Evolutionary conservation across 345 rosid species (phyloP).

Genomic region (Euclidium syriacum): DNA sequence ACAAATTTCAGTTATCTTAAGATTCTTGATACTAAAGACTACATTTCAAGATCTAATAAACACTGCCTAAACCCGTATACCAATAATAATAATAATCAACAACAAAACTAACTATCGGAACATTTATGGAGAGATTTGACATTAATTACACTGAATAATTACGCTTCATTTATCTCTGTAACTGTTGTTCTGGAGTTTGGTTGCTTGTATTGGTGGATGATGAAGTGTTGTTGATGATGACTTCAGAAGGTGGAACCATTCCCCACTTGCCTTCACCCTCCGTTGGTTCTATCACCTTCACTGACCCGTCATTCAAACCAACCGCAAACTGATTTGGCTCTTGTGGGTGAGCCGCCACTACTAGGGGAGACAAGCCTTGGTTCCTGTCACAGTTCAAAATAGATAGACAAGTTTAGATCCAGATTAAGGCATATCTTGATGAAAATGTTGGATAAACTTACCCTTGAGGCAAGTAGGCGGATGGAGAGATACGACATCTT

Average conservation of each 20-base stretch:
- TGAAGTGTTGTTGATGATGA: conserved; percentile 47
- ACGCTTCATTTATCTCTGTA: conserved; percentile 46
- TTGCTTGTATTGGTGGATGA: conserved; percentile 75
- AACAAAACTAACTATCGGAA: not conserved
- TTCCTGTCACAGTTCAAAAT: conserved; percentile 31
- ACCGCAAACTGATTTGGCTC: conserved; percentile 74
- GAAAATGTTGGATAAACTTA: conserved; percentile 27
- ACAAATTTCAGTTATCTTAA: not conserved
- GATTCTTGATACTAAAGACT: not conserved
- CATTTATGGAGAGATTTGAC: not conserved
- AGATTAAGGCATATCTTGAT: not conserved
- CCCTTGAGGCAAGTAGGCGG: conserved; percentile 59
- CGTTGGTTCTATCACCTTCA: conserved; percentile 66
- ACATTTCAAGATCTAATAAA: conserved; percentile 1
- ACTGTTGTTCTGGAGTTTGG: conserved; percentile 67
- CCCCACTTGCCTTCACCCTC: conserved; percentile 85
- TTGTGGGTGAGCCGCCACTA: conserved; percentile 70
- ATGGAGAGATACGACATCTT: conserved; percentile 66
- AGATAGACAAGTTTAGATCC: not conserved
- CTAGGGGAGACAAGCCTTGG: conserved; percentile 60
- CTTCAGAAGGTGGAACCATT: conserved; percentile 42
- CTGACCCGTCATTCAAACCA: conserved; percentile 63
- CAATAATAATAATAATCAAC: not conserved
- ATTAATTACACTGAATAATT: not conserved
- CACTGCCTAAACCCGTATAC: conserved; percentile 7